phyloP scores from a whole-genome alignment of 108 stramenopile genomes.

The Chaetoceros tenuissimus region DNA sequence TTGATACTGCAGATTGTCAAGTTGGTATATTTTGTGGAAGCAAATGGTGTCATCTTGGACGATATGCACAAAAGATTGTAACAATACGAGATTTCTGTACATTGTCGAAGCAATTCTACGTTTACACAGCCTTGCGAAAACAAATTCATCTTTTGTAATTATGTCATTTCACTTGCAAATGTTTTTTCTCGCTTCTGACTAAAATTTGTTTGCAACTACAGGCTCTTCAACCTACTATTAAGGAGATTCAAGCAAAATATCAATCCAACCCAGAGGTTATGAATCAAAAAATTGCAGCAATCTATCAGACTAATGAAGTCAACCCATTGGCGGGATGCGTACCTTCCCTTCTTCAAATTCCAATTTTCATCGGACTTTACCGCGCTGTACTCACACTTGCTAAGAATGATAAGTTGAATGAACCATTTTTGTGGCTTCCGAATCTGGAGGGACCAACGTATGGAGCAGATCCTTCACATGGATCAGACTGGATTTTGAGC shows the following conservation, averaged over 20 bases:
- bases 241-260: constrained; percentile 88
- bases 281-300: constrained; percentile 89
- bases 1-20: background rate
- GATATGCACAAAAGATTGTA: no score
- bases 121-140: background rate
- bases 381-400: constrained; percentile 87
- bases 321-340: constrained; percentile 94
- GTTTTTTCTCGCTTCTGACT: background rate
- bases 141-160: background rate
- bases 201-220: constrained; percentile 13
- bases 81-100: background rate
- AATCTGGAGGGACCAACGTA: constrained; percentile 94
- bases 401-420: constrained; percentile 80
- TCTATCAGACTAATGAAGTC: constrained; percentile 89
- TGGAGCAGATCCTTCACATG: constrained; percentile 87
- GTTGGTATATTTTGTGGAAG: background rate
- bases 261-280: constrained; percentile 92
- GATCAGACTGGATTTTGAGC: constrained; percentile 80
- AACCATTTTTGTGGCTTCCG: constrained; percentile 93
- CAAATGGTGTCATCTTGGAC: background rate
- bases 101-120: background rate
- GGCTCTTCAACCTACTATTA: constrained; percentile 83
- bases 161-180: background rate
- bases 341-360: constrained; percentile 90
- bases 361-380: constrained; percentile 95